phyloP scores from a whole-genome alignment of 139 green algal genomes.

The Coelastrella sp. region DNA sequence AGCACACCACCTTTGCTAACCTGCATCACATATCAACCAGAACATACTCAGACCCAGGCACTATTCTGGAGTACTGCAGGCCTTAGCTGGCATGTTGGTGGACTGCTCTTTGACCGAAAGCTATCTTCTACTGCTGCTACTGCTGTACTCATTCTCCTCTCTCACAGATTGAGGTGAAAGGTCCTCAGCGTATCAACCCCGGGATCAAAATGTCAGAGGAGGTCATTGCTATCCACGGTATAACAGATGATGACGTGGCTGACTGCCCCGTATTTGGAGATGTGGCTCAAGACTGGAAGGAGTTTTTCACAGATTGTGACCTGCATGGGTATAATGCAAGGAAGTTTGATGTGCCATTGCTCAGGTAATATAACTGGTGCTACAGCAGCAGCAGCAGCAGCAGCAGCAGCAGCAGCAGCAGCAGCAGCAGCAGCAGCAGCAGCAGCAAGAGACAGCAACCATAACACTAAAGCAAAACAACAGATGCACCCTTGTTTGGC shows the following conservation, averaged over 20 bases:
- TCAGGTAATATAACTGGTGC: too few relatives aligned
- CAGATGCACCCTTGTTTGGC: too few relatives aligned
- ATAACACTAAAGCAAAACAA: too few relatives aligned
- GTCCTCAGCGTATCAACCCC: conserved; percentile 49
- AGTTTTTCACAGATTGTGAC: conserved; percentile 43
- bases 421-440: neutral
- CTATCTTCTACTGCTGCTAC: too few relatives aligned
- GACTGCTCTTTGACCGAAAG: too few relatives aligned
- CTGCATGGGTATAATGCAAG: conserved; percentile 49
- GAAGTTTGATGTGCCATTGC: conserved; percentile 52
- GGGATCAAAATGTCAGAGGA: conserved; percentile 20
- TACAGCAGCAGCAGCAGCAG: too few relatives aligned
- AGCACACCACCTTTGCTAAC: too few relatives aligned
- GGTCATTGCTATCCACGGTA: conserved; percentile 38
- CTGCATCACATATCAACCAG: too few relatives aligned
- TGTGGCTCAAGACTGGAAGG: conserved; percentile 22
- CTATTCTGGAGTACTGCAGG: too few relatives aligned
- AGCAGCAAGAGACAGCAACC: neutral
- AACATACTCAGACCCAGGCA: too few relatives aligned
- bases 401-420: neutral
- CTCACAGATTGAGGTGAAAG: conserved; percentile 30
- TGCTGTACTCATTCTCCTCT: too few relatives aligned
- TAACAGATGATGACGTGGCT: conserved; percentile 22
- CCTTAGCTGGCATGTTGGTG: too few relatives aligned
- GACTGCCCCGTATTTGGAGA: conserved; percentile 2